Base-by-base conservation (phyloP, 1,284 basidiomycete species). In the Cryptococcus sp. region DNA sequence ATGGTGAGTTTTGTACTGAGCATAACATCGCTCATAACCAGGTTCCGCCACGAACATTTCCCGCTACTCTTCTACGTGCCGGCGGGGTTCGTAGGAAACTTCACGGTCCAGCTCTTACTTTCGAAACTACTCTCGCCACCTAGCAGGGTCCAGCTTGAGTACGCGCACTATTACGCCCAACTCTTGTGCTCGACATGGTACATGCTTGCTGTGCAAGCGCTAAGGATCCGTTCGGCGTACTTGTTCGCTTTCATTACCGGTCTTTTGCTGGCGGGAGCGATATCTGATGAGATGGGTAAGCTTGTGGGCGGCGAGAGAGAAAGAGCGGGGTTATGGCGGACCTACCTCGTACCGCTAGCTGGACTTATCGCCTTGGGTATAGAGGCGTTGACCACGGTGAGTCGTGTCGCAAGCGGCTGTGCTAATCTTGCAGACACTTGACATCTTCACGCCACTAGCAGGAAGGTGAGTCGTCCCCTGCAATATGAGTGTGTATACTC, bases 381-480 rank as follows among this genome's bases (percentile, higher is more conserved):
- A 0, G 85, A 94, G 72, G 80, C 91, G 22, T 78, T 89, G 53
- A 81, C 85, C 42, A 84, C 85, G 2, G 86, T 90, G 51, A 61
- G 74, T 71, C 11, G 20, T 15, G 3, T 17, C 15, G n/a, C 50
- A 57, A 30, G 55, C 49, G 40, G 46, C 51, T 39, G 7, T 15
- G n/a, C 48, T 54, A 6, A 65, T 57, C 38, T 52, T 22, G 35
- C 47, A 76, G 72, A 70, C 70, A 5, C 72, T 93, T 22, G 89
- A 95, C 61, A 88, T 98, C 17, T 96, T 99, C 70, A 92, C 96
- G 0, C 95, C 95, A 1, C 79, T 98, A 65, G 90, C 92, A 61
- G 76, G 87, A 71, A 54, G 48, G 58, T 60, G 38, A 53, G 58
- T 51, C 5, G 22, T 8, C 22, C 30, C 42, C 3, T 30, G 13